Evolutionary conservation across 371 early-diverging fungal genomes (phyloP).

Genomic region (Chytridium lagenaria): DNA sequence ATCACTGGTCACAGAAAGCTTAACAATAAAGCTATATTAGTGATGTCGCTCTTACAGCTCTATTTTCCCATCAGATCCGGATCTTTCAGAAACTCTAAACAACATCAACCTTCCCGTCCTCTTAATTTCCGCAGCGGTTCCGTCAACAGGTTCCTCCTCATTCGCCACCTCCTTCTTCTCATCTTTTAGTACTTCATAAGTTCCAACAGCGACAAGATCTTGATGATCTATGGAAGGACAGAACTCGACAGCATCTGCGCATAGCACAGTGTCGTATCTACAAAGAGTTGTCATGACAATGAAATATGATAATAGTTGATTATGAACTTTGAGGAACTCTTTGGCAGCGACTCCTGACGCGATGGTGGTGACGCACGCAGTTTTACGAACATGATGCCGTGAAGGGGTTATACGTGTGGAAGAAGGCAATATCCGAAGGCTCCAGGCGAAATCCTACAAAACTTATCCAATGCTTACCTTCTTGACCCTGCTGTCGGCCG

Average conservation of each 20-base stretch:
- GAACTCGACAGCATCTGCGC: slow-evolving; percentile 84
- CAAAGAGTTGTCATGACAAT: slow-evolving; percentile 8
- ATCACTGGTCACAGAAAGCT: background rate
- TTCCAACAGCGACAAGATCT: slow-evolving; percentile 72
- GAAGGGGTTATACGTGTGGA: slow-evolving; percentile 1
- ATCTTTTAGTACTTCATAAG: slow-evolving; percentile 74
- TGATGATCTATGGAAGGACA: slow-evolving; percentile 66
- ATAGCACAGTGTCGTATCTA: slow-evolving; percentile 70
- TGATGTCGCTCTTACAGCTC: background rate
- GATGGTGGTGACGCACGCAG: background rate
- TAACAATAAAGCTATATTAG: no score
- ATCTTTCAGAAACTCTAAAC: slow-evolving; percentile 21
- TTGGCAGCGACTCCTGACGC: background rate
- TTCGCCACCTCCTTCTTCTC: no score
- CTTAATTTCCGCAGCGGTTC: slow-evolving; percentile 36
- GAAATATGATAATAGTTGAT: no score
- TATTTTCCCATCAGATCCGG: background rate
- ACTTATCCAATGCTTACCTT: background rate
- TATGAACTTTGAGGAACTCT: background rate
- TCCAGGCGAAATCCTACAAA: background rate
- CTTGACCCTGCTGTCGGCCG: slow-evolving; percentile 14
- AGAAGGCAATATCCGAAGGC: background rate
- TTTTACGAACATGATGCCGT: slow-evolving; percentile 13
- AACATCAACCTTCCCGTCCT: slow-evolving; percentile 54
- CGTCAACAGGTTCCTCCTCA: slow-evolving; percentile 37